Conservation (phyloP, 768 basidiomycete genomes). For the Baorangia bicolor region DNA sequence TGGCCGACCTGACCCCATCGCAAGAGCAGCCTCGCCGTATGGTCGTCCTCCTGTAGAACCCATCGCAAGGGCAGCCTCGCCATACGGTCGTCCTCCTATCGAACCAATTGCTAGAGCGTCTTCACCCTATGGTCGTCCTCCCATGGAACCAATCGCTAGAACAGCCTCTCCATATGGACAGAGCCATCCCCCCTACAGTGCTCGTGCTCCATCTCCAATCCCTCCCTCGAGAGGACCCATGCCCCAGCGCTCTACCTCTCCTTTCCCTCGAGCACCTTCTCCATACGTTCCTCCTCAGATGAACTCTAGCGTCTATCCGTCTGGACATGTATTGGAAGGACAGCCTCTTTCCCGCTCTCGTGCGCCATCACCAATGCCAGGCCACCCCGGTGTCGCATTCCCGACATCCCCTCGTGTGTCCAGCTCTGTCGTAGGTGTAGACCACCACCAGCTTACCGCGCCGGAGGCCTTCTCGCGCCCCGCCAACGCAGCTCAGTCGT, state of each 20-base stretch:
- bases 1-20: slow-evolving; percentile 28
- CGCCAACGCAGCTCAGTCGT: slow-evolving; percentile 64
- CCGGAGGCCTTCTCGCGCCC: slow-evolving; percentile 78
- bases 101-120: slow-evolving; percentile 41
- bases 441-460: slow-evolving; percentile 45
- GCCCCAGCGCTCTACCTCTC: slow-evolving; percentile 28
- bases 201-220: slow-evolving; percentile 31
- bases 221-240: slow-evolving; percentile 22
- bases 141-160: slow-evolving; percentile 42
- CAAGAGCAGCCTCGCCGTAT: slow-evolving; percentile 29
- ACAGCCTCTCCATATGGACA: slow-evolving; percentile 32
- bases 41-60: slow-evolving; percentile 29
- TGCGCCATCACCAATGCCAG: slow-evolving; percentile 55
- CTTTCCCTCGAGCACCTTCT: slow-evolving; percentile 32
- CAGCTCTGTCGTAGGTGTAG: slow-evolving; percentile 17
- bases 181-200: slow-evolving; percentile 24
- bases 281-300: slow-evolving; percentile 27
- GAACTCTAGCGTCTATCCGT: slow-evolving; percentile 45
- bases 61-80: slow-evolving; percentile 26
- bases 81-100: slow-evolving; percentile 31
- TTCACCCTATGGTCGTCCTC: slow-evolving; percentile 36
- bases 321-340: slow-evolving; percentile 57
- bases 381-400: slow-evolving; percentile 31
- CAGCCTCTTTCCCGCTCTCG: slow-evolving; percentile 45
- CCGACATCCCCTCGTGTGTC: slow-evolving; percentile 31